A percentile compares a stretch with the other conserved stretches of the same genome.
phyloP scores from a whole-genome alignment of 2,329 filamentous ascomycete genomes.

The Ophiostoma sp. region DNA sequence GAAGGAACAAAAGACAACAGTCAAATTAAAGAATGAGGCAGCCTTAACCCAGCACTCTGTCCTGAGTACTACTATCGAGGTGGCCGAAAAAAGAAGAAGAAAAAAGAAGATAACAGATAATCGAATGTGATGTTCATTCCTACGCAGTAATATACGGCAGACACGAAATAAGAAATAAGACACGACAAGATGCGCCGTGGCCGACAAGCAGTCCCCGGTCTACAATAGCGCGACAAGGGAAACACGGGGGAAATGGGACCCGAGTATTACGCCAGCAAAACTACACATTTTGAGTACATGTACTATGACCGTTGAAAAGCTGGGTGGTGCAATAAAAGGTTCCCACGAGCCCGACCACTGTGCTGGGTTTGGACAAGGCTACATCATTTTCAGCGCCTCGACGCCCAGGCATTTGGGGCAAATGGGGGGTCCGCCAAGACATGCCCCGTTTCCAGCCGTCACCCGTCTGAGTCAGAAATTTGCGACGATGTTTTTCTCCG shows the following conservation, averaged over 20 bases:
- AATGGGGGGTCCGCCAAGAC: no score
- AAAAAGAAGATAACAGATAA: background rate
- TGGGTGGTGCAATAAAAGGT: background rate
- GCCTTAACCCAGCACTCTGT: no score
- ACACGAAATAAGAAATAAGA: constrained; percentile 12
- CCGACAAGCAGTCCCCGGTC: background rate
- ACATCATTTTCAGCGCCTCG: background rate
- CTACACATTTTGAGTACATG: background rate
- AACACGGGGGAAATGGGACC: constrained; percentile 16
- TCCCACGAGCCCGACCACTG: no score
- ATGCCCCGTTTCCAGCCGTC: background rate
- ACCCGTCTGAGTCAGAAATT: background rate
- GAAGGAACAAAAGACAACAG: background rate
- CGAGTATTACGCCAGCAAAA: background rate
- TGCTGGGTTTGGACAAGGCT: background rate
- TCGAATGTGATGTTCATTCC: no score
- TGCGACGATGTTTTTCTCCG: background rate
- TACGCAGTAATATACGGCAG: background rate
- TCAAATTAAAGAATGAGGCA: background rate
- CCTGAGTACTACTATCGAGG: no score
- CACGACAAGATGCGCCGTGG: background rate
- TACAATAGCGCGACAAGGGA: background rate
- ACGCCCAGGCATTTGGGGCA: no score
- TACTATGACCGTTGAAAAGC: background rate
- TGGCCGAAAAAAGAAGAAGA: background rate